These are phyloP conservation scores for Penicillium argentinense DNA, from an alignment of 495 filamentous ascomycete genomes.

Conservation along the genomic window DNA sequence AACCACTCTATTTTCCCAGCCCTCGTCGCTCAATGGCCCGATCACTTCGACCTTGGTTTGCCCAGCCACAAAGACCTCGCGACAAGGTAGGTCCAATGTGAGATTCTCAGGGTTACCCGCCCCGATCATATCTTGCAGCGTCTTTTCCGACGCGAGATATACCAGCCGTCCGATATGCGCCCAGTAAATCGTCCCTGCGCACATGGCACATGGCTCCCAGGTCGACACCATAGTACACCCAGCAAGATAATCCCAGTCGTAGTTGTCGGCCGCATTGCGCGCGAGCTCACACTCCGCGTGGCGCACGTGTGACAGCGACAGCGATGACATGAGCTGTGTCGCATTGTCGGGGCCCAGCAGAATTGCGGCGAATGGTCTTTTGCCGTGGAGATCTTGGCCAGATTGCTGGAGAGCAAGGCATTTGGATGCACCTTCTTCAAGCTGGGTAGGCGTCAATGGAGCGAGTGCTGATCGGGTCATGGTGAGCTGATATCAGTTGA, in stretches of 20 bases:
- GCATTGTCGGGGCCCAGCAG: slow-evolving; percentile 50
- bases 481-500: not conserved
- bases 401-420: slow-evolving; percentile 41
- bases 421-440: slow-evolving; percentile 33
- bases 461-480: slow-evolving; percentile 1
- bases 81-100: slow-evolving; percentile 52
- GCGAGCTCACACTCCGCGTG: slow-evolving; percentile 54
- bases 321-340: slow-evolving; percentile 46
- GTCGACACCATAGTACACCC: slow-evolving; percentile 51
- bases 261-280: slow-evolving; percentile 50
- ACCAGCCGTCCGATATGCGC: slow-evolving; percentile 55
- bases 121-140: slow-evolving; percentile 43
- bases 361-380: slow-evolving; percentile 50
- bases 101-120: slow-evolving; percentile 52
- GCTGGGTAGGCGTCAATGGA: slow-evolving; percentile 25
- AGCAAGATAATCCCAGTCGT: slow-evolving; percentile 48
- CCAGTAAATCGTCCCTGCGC: slow-evolving; percentile 50
- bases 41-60: slow-evolving; percentile 50
- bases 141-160: slow-evolving; percentile 52
- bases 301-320: slow-evolving; percentile 55
- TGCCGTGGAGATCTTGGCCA: slow-evolving; percentile 40
- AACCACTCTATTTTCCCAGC: slow-evolving; percentile 44
- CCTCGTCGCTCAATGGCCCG: slow-evolving; percentile 38
- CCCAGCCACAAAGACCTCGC: slow-evolving; percentile 41
- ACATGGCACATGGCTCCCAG: slow-evolving; percentile 61